phyloP scores from a whole-genome alignment of 2,329 filamentous ascomycete species.

The Chrysoporthe puriensis region DNA sequence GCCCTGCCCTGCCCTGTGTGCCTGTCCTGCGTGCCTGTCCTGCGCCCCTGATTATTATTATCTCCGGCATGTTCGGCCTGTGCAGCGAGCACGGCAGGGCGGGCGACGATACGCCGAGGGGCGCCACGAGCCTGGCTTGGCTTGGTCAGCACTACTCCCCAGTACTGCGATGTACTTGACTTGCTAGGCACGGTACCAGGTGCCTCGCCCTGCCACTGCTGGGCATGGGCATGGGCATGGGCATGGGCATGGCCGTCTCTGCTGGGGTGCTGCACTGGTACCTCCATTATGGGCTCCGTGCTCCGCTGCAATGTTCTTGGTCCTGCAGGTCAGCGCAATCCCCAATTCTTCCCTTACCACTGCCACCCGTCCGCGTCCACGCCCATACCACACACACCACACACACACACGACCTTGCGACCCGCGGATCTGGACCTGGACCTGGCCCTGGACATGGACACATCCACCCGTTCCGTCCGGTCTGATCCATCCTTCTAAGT shows the following conservation, averaged over 20 bases:
- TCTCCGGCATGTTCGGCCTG: not conserved
- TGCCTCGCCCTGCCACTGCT: not conserved
- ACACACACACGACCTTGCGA: not conserved
- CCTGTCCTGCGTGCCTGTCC: not conserved
- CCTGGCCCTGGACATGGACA: constrained; percentile 5
- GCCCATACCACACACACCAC: not conserved
- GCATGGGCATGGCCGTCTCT: not conserved
- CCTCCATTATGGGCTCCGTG: not conserved
- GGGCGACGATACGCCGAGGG: not conserved
- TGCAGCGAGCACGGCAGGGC: not conserved
- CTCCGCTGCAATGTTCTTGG: constrained; percentile 6
- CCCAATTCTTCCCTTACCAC: constrained; percentile 4
- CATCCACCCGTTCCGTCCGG: constrained; percentile 6
- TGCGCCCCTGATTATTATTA: not conserved
- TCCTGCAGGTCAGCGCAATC: constrained; percentile 7
- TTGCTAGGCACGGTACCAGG: not conserved
- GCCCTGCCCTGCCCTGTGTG: not conserved
- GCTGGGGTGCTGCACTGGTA: not conserved
- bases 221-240: not conserved
- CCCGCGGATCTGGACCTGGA: not conserved
- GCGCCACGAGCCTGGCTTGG: not conserved
- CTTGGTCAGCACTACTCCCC: not conserved
- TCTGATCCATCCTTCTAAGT: not conserved
- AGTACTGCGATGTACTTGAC: not conserved
- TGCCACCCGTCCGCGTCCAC: not conserved